Evolutionary conservation across 805 yeast genomes (phyloP).

Genomic region (Lachancea sp.): DNA sequence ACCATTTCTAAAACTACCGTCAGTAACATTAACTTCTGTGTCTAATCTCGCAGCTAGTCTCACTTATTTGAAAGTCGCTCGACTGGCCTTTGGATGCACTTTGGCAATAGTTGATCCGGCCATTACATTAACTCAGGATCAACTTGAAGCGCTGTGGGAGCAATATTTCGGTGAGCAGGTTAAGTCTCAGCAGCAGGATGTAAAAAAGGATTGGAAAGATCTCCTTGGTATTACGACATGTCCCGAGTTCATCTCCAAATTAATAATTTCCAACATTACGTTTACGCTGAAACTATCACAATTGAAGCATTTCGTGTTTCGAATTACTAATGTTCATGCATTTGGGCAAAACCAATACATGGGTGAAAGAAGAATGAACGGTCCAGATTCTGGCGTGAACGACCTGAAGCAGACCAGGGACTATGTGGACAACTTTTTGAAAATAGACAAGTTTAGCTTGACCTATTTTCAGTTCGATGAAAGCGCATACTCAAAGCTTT

Average conservation of each 20-base stretch:
- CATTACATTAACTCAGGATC: slow-evolving; percentile 20
- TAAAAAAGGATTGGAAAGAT: neutral
- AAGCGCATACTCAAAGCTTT: neutral
- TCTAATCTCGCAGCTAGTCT: slow-evolving; percentile 21
- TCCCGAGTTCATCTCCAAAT: slow-evolving; percentile 17
- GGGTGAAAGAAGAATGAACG: neutral
- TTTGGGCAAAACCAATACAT: neutral
- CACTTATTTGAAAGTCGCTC: neutral
- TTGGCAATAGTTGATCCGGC: slow-evolving; percentile 29
- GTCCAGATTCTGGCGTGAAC: neutral
- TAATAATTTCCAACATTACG: slow-evolving; percentile 23
- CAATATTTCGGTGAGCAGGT: neutral
- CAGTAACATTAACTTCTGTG: slow-evolving; percentile 24
- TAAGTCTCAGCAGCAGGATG: neutral
- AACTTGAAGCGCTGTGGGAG: slow-evolving; percentile 12
- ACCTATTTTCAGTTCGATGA: neutral
- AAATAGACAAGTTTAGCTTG: slow-evolving; percentile 8
- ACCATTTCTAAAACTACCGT: slow-evolving; percentile 27
- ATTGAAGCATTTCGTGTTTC: slow-evolving; percentile 5
- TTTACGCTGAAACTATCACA: slow-evolving; percentile 20
- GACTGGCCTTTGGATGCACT: slow-evolving; percentile 16
- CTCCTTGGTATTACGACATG: neutral
- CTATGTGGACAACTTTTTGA: slow-evolving; percentile 10
- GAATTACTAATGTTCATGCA: slow-evolving; percentile 3
- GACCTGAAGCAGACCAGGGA: slow-evolving; percentile 3